These are phyloP conservation scores for Zoysia matrella DNA, from an alignment of 202 grass and related monocot genomes.

Conservation along the genomic window DNA sequence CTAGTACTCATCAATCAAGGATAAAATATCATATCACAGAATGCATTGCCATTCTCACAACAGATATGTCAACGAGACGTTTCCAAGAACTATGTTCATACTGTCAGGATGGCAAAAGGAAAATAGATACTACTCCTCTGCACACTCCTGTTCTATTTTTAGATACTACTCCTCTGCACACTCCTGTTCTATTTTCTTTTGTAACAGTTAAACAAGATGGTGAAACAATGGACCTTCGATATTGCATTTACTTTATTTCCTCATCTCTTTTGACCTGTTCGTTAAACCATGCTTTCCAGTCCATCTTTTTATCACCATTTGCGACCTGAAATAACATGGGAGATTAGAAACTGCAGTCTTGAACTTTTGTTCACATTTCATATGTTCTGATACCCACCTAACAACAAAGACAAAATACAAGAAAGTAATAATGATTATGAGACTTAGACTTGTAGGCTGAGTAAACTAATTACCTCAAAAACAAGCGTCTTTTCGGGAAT, in stretches of 20 bases:
- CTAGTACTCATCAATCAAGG: neutral
- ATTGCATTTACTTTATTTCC: constrained; percentile 37
- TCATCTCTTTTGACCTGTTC: constrained; percentile 47
- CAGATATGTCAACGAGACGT: too few species aligned
- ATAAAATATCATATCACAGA: neutral
- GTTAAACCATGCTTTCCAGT: constrained; percentile 69
- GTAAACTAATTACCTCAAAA: constrained; percentile 62
- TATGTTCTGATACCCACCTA: neutral
- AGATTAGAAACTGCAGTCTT: neutral
- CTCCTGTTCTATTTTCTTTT: constrained; percentile 19
- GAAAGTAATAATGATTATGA: neutral
- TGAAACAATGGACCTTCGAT: neutral
- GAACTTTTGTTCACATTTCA: neutral
- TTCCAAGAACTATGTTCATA: neutral
- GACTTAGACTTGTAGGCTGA: neutral
- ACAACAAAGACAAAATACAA: neutral
- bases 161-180: neutral
- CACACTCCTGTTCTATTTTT: neutral
- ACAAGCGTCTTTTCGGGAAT: constrained; percentile 58
- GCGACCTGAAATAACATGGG: constrained; percentile 51
- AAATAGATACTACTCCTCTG: neutral
- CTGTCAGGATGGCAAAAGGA: neutral
- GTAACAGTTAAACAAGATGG: neutral
- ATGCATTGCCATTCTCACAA: neutral
- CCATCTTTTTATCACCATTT: constrained; percentile 61